These are phyloP conservation scores for Carex pumila DNA, from an alignment of 176 grass and related monocot genomes.

Conservation along the genomic window DNA sequence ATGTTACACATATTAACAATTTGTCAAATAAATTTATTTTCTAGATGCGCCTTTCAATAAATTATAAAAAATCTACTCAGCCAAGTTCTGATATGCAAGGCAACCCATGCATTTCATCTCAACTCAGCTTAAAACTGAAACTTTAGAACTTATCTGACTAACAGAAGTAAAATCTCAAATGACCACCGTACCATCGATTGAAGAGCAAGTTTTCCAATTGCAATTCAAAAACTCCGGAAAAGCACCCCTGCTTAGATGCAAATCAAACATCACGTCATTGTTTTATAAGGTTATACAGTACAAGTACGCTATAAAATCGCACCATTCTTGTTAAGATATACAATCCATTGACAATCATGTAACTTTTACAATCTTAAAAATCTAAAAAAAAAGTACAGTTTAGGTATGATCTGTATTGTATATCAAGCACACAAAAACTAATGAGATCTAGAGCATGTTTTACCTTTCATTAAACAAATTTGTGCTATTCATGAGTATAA, in stretches of 20 bases:
- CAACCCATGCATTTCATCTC: not conserved
- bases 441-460: not conserved
- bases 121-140: not conserved
- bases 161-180: not conserved
- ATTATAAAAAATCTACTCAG: not conserved
- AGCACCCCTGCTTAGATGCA: not conserved
- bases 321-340: not conserved
- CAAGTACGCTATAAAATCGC: not conserved
- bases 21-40: slow-evolving; percentile 6
- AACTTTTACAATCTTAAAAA: not conserved
- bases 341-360: not conserved
- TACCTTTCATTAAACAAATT: not conserved
- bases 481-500: not conserved
- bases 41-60: not conserved
- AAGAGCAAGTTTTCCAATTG: not conserved
- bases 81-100: not conserved
- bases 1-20: not conserved
- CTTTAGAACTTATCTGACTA: not conserved
- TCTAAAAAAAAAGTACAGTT: no score
- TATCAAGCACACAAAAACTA: not conserved
- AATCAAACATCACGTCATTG: not conserved
- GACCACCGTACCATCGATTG: not conserved
- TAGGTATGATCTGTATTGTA: not conserved
- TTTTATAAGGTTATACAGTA: not conserved
- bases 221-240: not conserved